A percentile compares a stretch with the other conserved stretches of the same genome.
These are phyloP conservation scores for Dichomitus squalens DNA, from an alignment of 1,284 basidiomycete species.

Conservation along the genomic window DNA sequence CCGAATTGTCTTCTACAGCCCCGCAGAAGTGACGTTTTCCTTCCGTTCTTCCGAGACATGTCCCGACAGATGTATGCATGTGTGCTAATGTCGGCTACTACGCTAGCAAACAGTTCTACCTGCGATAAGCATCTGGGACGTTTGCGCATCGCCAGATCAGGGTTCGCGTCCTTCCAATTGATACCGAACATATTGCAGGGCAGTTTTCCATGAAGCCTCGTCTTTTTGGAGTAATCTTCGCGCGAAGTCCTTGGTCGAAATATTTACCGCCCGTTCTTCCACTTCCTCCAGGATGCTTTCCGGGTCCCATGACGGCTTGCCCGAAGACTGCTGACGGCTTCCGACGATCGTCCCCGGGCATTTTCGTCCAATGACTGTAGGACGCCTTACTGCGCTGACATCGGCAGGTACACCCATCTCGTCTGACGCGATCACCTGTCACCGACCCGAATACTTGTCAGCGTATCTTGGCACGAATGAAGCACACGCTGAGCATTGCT, in stretches of 20 bases:
- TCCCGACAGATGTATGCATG: too few species aligned
- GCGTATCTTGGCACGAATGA: constrained; percentile 2
- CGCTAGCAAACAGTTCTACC: not conserved
- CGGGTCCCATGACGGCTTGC: constrained; percentile 14
- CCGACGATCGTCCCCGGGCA: constrained; percentile 24
- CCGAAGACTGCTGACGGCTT: not conserved
- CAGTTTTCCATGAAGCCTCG: not conserved
- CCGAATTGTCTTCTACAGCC: too few species aligned
- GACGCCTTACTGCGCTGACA: constrained; percentile 5
- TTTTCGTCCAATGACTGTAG: constrained; percentile 21
- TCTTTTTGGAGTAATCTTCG: not conserved
- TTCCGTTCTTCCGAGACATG: too few species aligned
- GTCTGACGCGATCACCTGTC: constrained; percentile 18
- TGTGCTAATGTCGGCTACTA: too few species aligned
- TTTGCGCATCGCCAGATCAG: not conserved
- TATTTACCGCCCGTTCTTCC: constrained; percentile 13
- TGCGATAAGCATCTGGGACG: not conserved
- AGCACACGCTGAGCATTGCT: constrained; percentile 13
- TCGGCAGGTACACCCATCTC: constrained; percentile 8
- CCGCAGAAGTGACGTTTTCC: too few species aligned
- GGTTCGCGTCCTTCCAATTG: not conserved
- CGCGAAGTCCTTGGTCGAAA: constrained; percentile 5
- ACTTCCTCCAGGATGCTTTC: constrained; percentile 7
- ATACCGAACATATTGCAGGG: not conserved
- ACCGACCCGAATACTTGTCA: constrained; percentile 8